Base-by-base conservation (phyloP, 495 filamentous ascomycete species). In the Aspergillus ostianus region DNA sequence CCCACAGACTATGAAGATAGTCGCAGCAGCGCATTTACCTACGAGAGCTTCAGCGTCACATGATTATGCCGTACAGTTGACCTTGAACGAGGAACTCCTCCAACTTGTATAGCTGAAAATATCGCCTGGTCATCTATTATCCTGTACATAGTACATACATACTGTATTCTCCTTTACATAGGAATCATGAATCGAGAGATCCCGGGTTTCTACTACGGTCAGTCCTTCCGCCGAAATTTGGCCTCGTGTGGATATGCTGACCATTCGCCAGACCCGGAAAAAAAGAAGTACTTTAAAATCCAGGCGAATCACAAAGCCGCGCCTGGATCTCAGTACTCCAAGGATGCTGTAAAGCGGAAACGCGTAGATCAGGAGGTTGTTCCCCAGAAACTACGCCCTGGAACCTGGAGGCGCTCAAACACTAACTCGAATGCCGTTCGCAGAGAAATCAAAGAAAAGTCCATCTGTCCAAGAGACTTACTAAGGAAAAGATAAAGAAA, bases 261-360 rank as follows among this genome's bases (percentile, higher is more conserved):
- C 30, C 32, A 23, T 18, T 21, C 26, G 17, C 18, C 64, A 82
- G 84, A 85, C 64, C 60, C 65, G 15, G 79, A 81, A 44, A 84
- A 82, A 67, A 80, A 79, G 49, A 85, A 83, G 56, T 86, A 86
- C 63, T 86, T 85, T 67, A 77, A 75, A 36, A 80, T 85, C 55
- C 73, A 76, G 50, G 70, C 78, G 21, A 77, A 77, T 59, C 81
- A 84, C 68, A 67, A 69, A 26, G 82, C 77, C 0, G 66, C 77
- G 15, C 59, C 70, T 12, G 75, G 70, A 45, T 63, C 77, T 17
- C 72, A 77, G 48, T 82, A 85, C 56, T 74, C 82, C 0, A 65
- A 69, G 49, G 75, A 79, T 21, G 73, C 78, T 17, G 73, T 86
- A 45, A 76, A 75, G 55, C 73, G 73, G 26, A 72, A 73, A 58